Conservation (phyloP, 139 green algal genomes). For the Chlamydomonas incerta region DNA sequence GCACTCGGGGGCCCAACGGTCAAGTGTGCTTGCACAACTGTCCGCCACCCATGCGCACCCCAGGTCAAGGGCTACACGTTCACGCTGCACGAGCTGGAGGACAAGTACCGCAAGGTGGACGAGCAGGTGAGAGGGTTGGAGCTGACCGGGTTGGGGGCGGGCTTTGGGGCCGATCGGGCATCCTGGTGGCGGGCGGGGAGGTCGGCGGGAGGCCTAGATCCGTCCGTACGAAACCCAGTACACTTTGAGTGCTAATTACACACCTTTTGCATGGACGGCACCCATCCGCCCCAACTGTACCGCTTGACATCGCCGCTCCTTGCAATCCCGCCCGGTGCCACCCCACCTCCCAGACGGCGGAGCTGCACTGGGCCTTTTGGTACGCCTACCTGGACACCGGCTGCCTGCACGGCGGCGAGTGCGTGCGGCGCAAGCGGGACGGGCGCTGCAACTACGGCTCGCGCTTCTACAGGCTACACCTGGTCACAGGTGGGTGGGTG, state of each 20-base stretch:
- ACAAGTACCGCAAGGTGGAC: conserved; percentile 47
- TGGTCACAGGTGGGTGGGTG: not conserved
- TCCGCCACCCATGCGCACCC: not conserved
- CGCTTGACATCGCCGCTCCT: too few relatives aligned
- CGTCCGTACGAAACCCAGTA: too few relatives aligned
- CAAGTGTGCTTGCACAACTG: too few relatives aligned
- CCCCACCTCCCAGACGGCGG: not conserved
- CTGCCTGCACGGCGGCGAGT: conserved; percentile 36
- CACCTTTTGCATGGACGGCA: too few relatives aligned
- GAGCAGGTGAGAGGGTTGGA: not conserved
- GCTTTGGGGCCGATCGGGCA: too few relatives aligned
- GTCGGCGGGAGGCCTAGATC: too few relatives aligned
- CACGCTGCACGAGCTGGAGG: conserved; percentile 27
- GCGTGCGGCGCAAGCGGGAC: not conserved
- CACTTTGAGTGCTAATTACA: too few relatives aligned
- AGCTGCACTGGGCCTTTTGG: conserved; percentile 36
- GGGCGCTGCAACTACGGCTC: conserved; percentile 25
- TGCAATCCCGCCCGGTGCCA: too few relatives aligned
- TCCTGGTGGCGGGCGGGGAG: too few relatives aligned
- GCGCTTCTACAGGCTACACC: conserved; percentile 5
- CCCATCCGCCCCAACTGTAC: too few relatives aligned
- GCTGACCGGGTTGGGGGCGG: too few relatives aligned
- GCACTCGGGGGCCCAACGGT: too few relatives aligned
- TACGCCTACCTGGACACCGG: conserved; percentile 9
- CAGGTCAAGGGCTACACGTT: conserved; percentile 36